Evolutionary conservation across 2,329 filamentous ascomycete genomes (phyloP).

Genomic region (Fusarium acutatum): DNA sequence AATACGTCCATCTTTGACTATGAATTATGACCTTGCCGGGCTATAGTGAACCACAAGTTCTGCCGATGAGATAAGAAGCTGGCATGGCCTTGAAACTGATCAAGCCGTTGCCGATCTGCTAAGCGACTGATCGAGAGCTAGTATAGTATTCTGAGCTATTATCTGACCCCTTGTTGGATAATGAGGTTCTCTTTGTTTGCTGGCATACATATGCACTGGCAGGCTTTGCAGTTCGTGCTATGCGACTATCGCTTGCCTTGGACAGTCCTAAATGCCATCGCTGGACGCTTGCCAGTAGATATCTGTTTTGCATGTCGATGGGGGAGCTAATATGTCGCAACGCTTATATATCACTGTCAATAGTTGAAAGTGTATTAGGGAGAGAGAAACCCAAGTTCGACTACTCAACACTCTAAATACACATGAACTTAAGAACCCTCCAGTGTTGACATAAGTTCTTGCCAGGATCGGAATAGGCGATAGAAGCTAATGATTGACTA

Average conservation of each 20-base stretch:
- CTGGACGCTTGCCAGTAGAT: not conserved
- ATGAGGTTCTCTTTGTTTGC: not conserved
- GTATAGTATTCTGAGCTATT: not conserved
- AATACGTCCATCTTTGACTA: not conserved
- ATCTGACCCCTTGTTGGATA: not conserved
- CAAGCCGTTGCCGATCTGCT: not conserved
- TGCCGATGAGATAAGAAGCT: not conserved
- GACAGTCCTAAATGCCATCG: not conserved
- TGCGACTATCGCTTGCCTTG: not conserved
- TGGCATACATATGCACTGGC: not conserved
- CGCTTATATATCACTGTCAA: not conserved
- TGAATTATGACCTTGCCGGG: not conserved
- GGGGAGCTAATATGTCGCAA: not conserved
- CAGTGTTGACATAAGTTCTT: not conserved
- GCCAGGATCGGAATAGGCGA: slow-evolving; percentile 2
- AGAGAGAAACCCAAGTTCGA: not conserved
- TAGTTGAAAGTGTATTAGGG: not conserved
- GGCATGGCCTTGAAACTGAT: not conserved
- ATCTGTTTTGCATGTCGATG: not conserved
- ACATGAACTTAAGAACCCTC: not conserved
- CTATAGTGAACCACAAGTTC: slow-evolving; percentile 3
- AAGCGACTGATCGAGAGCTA: not conserved
- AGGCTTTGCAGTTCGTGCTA: not conserved
- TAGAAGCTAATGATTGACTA: slow-evolving; percentile 21
- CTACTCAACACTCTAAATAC: not conserved